Evolutionary conservation across 2,329 filamentous ascomycete genomes (phyloP).

Genomic region (Ophiosphaerella narmari): DNA sequence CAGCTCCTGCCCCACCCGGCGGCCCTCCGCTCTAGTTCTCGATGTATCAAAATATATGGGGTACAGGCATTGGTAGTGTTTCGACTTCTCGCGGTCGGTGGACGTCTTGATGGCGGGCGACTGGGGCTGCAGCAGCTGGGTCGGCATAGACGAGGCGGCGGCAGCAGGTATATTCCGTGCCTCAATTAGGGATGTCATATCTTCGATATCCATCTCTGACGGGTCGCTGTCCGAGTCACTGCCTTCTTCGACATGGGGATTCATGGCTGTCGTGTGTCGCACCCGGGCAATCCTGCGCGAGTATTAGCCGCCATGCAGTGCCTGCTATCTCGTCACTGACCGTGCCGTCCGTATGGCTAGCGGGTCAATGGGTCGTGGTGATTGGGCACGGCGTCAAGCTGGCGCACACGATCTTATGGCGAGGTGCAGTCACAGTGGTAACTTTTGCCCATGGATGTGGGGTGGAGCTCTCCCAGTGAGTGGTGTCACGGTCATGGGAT

Average conservation of each 20-base stretch:
- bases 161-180: slow-evolving; percentile 39
- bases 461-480: too few species aligned
- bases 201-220: slow-evolving; percentile 76
- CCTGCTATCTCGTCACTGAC: background rate
- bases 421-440: too few species aligned
- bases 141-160: slow-evolving; percentile 28
- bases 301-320: slow-evolving; percentile 1
- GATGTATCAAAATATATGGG: slow-evolving; percentile 90
- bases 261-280: slow-evolving; percentile 25
- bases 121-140: slow-evolving; percentile 42
- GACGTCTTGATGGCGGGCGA: slow-evolving; percentile 48
- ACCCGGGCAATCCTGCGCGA: background rate
- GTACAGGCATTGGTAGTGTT: slow-evolving; percentile 86
- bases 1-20: slow-evolving; percentile 72
- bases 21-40: slow-evolving; percentile 75
- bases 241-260: slow-evolving; percentile 90
- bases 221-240: slow-evolving; percentile 74
- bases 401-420: too few species aligned
- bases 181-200: slow-evolving; percentile 67
- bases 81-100: slow-evolving; percentile 61
- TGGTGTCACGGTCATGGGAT: too few species aligned
- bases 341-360: background rate
- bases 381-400: too few species aligned
- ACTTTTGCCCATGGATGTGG: too few species aligned
- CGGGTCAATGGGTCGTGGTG: too few species aligned